phyloP scores from a whole-genome alignment of 2,329 filamentous ascomycete genomes.

The Anthostomella pinea region DNA sequence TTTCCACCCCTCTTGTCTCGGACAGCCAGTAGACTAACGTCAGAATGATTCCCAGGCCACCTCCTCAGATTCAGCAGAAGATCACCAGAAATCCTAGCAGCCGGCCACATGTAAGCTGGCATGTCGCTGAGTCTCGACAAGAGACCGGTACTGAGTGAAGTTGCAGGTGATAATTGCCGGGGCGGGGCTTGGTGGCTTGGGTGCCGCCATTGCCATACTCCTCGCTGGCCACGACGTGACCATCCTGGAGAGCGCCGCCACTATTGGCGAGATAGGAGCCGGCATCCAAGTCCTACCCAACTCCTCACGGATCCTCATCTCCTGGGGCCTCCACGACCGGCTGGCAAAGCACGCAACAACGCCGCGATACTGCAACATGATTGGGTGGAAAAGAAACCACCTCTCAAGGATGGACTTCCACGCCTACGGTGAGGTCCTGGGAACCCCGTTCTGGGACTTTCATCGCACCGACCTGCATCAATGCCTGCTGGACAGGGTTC shows the following conservation, averaged over 20 bases:
- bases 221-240: constrained; percentile 46
- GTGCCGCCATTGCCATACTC: constrained; percentile 44
- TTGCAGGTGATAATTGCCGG: constrained; percentile 49
- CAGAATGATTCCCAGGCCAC: too few relatives aligned
- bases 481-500: constrained; percentile 44
- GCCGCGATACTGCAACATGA: constrained; percentile 45
- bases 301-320: constrained; percentile 42
- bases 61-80: too few relatives aligned
- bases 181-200: constrained; percentile 55
- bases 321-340: constrained; percentile 45
- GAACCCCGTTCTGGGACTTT: constrained; percentile 51
- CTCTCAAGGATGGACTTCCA: constrained; percentile 48
- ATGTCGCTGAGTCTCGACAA: too few relatives aligned
- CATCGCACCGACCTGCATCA: constrained; percentile 52
- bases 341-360: constrained; percentile 39
- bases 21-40: too few relatives aligned
- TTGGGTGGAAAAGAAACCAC: constrained; percentile 50
- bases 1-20: too few relatives aligned
- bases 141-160: too few relatives aligned
- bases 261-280: constrained; percentile 47
- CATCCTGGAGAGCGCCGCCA: constrained; percentile 45
- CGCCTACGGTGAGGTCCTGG: constrained; percentile 32
- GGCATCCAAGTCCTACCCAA: constrained; percentile 52
- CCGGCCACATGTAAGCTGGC: too few relatives aligned
- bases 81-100: too few relatives aligned